Percentiles rank a stretch among this genome's conserved stretches.
Conservation (phyloP, 345 rosid species). For the Carallia brachiata region DNA sequence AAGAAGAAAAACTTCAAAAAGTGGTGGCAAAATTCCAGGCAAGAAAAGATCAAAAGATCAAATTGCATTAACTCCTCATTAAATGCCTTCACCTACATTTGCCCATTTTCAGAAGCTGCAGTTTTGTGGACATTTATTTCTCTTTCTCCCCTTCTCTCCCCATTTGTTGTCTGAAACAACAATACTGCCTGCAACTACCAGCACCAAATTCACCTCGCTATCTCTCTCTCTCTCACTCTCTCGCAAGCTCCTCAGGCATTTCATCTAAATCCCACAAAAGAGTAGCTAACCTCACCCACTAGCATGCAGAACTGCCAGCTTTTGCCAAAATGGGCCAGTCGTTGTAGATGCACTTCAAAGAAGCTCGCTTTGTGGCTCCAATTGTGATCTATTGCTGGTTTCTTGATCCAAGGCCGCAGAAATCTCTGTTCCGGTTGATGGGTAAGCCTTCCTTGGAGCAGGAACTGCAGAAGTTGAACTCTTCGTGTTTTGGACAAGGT, state of each 20-base stretch:
- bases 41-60: conserved; percentile 28
- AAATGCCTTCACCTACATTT: conserved; percentile 52
- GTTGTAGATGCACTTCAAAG: background rate
- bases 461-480: background rate
- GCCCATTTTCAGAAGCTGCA: conserved; percentile 36
- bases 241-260: background rate
- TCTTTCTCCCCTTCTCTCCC: conserved; percentile 10
- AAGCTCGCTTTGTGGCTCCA: conserved; percentile 9
- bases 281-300: background rate
- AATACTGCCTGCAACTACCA: conserved; percentile 25
- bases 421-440: conserved; percentile 7
- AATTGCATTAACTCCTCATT: conserved; percentile 53
- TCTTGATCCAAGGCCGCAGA: conserved; percentile 13
- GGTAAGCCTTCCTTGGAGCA: conserved; percentile 13
- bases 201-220: conserved; percentile 13
- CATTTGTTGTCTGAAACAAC: conserved; percentile 18
- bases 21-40: conserved; percentile 23
- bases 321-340: background rate
- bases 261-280: background rate
- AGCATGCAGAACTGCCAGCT: background rate
- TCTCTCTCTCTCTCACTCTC: no score
- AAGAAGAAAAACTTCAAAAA: conserved; percentile 3
- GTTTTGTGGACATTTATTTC: conserved; percentile 48
- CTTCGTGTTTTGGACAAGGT: background rate
- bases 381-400: conserved; percentile 18